phyloP scores from a whole-genome alignment of 179 eudicot species.

The Pouteria campechiana region DNA sequence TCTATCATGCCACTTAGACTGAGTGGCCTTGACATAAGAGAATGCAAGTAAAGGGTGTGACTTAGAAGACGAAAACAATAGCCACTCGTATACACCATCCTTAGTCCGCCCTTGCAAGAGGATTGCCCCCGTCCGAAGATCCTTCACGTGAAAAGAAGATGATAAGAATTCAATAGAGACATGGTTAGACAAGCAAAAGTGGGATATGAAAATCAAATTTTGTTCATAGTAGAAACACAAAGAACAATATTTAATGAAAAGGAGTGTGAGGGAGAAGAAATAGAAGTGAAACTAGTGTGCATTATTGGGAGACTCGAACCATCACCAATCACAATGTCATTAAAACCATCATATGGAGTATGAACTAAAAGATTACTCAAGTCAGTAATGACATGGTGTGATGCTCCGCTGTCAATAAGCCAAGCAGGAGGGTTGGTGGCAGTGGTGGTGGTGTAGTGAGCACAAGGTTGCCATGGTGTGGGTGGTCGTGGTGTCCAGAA shows the following conservation, averaged over 20 bases:
- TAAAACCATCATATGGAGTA: slow-evolving; percentile 3
- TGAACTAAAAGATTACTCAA: neutral
- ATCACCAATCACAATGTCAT: slow-evolving; percentile 3
- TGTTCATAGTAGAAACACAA: neutral
- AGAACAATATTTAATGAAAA: neutral
- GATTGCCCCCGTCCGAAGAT: neutral
- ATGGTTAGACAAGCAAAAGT: neutral
- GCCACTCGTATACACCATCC: neutral
- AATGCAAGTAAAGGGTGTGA: neutral
- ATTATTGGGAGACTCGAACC: slow-evolving; percentile 1
- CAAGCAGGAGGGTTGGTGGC: neutral
- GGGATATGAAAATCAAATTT: neutral
- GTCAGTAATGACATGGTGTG: slow-evolving; percentile 2
- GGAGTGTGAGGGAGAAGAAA: neutral
- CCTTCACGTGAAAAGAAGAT: neutral
- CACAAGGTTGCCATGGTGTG: neutral
- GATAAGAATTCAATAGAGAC: neutral
- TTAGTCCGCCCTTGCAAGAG: neutral
- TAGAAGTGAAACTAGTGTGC: neutral
- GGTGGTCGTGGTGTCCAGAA: neutral
- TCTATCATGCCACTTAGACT: neutral
- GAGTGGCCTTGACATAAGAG: neutral
- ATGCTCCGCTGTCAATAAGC: neutral
- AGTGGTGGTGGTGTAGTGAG: neutral
- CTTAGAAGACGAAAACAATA: neutral